Conservation (phyloP, 2,329 filamentous ascomycete genomes). For the Aaosphaeria arxii region DNA sequence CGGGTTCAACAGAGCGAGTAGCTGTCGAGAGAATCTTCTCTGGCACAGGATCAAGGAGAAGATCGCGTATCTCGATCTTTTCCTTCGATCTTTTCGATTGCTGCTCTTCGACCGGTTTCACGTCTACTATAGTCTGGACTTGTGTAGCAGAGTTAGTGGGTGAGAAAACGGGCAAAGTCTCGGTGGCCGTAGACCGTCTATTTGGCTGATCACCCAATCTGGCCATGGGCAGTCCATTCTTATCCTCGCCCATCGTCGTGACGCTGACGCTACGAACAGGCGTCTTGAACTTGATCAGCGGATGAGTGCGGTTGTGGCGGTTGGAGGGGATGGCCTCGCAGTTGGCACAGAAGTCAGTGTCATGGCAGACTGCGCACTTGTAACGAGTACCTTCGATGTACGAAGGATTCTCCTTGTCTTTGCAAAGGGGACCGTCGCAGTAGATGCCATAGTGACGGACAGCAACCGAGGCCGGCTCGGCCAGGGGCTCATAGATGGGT, state of each 20-base stretch:
- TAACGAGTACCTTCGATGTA: slow-evolving; percentile 83
- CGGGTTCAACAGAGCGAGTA: slow-evolving; percentile 10
- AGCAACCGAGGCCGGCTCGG: slow-evolving; percentile 43
- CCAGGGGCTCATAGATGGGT: slow-evolving; percentile 74
- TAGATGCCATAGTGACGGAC: slow-evolving; percentile 78
- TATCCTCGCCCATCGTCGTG: slow-evolving; percentile 76
- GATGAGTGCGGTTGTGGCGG: slow-evolving; percentile 90
- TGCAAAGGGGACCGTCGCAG: slow-evolving; percentile 91
- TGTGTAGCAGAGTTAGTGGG: slow-evolving; percentile 55
- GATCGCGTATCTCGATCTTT: slow-evolving; percentile 41
- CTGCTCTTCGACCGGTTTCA: slow-evolving; percentile 59
- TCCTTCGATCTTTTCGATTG: slow-evolving; percentile 34
- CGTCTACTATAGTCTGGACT: slow-evolving; percentile 60
- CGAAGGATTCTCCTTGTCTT: slow-evolving; percentile 50
- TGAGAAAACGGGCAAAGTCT: slow-evolving; percentile 45
- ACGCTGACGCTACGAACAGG: slow-evolving; percentile 85
- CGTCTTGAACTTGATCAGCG: slow-evolving; percentile 94
- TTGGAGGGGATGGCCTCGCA: slow-evolving; percentile 88
- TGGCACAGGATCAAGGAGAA: slow-evolving; percentile 33
- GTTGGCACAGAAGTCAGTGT: slow-evolving; percentile 90
- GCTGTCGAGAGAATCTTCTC: slow-evolving; percentile 23
- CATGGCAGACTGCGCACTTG: slow-evolving; percentile 95
- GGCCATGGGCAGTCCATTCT: slow-evolving; percentile 62
- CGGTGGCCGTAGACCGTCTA: slow-evolving; percentile 50
- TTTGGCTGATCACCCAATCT: slow-evolving; percentile 66